phyloP scores from a whole-genome alignment of 2,329 filamentous ascomycete species.

The Dactylellina drechsleri region DNA sequence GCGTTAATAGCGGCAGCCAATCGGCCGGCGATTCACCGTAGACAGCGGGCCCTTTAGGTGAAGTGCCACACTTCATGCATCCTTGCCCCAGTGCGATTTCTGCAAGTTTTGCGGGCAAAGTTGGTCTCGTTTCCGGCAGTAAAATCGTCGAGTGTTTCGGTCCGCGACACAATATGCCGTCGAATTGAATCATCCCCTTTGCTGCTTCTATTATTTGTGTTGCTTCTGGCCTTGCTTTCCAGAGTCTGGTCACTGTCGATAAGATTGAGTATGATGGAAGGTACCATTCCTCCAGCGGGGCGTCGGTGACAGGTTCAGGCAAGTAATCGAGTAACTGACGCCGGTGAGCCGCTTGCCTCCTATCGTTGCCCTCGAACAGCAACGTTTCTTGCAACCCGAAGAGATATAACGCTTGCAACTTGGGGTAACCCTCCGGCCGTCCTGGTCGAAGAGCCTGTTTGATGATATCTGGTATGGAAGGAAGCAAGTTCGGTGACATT shows the following conservation, averaged over 20 bases:
- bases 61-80: conserved; percentile 40
- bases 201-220: conserved; percentile 6
- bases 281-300: conserved; percentile 30
- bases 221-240: background rate
- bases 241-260: background rate
- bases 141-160: conserved; percentile 6
- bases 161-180: conserved; percentile 28
- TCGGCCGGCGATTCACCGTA: conserved; percentile 27
- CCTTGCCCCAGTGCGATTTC: conserved; percentile 16
- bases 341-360: background rate
- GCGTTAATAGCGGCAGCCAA: conserved; percentile 21
- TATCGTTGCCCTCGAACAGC: background rate
- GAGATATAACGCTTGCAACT: conserved; percentile 33
- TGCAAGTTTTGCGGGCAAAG: background rate
- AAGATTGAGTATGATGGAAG: background rate
- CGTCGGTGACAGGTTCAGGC: background rate
- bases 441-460: conserved; percentile 1
- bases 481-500: background rate
- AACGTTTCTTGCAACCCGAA: background rate
- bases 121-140: too few species aligned
- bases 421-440: conserved; percentile 3
- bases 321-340: background rate
- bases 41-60: conserved; percentile 32
- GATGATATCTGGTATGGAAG: background rate
- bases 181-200: conserved; percentile 26